Percentiles rank a stretch among this genome's conserved stretches.
These are phyloP conservation scores for Suhomyces faveliae DNA, from an alignment of 805 yeast species.

Conservation along the genomic window DNA sequence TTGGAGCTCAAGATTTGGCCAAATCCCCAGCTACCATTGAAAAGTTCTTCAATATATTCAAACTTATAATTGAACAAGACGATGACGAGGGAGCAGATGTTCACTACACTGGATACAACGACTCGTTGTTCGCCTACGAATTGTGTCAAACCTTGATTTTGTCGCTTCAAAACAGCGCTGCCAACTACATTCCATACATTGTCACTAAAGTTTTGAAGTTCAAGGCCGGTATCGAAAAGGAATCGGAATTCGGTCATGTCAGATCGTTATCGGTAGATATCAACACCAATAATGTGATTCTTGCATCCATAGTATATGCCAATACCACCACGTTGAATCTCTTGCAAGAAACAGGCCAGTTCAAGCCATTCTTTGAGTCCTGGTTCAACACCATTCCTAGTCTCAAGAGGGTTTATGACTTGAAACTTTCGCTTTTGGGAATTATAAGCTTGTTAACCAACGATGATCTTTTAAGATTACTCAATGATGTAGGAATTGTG, in stretches of 20 bases:
- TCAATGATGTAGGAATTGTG: slow-evolving; percentile 16
- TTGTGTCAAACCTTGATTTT: slow-evolving; percentile 64
- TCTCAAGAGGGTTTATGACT: slow-evolving; percentile 72
- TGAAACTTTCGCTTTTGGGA: slow-evolving; percentile 73
- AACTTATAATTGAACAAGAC: slow-evolving; percentile 44
- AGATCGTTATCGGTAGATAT: slow-evolving; percentile 43
- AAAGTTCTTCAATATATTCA: slow-evolving; percentile 52
- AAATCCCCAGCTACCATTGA: slow-evolving; percentile 45
- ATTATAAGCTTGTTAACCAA: slow-evolving; percentile 46
- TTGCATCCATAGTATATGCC: slow-evolving; percentile 64
- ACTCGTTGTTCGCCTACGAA: slow-evolving; percentile 57
- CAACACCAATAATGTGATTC: slow-evolving; percentile 56
- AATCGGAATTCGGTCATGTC: slow-evolving; percentile 22
- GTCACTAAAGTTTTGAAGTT: slow-evolving; percentile 44
- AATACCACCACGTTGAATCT: slow-evolving; percentile 51
- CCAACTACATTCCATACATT: slow-evolving; percentile 45
- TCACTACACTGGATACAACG: slow-evolving; percentile 46
- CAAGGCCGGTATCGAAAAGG: slow-evolving; percentile 25
- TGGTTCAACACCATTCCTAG: slow-evolving; percentile 64
- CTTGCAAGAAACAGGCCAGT: slow-evolving; percentile 44
- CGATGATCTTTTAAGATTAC: slow-evolving; percentile 14
- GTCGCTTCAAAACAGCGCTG: slow-evolving; percentile 49
- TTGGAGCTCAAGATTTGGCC: slow-evolving; percentile 40
- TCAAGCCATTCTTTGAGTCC: slow-evolving; percentile 51
- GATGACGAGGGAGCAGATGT: slow-evolving; percentile 6